phyloP scores from a whole-genome alignment of 2,329 filamentous ascomycete genomes.

The Neoascochyta sp. region DNA sequence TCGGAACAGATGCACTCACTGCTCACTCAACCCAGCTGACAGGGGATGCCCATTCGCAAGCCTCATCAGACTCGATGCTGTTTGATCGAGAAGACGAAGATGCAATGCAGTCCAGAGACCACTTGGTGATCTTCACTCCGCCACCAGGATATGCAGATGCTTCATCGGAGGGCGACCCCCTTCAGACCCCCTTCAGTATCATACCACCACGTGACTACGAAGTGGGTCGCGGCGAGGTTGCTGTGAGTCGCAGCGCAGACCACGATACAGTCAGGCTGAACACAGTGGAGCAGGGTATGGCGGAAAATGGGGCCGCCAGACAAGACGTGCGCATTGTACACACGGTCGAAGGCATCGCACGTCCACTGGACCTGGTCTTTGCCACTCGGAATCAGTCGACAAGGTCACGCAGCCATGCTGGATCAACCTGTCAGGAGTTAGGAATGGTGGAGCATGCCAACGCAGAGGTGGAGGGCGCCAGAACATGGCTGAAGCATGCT shows the following conservation, averaged over 20 bases:
- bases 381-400: slow-evolving; percentile 7
- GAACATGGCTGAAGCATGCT: slow-evolving; percentile 8
- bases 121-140: slow-evolving; percentile 4
- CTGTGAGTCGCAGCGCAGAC: too few species aligned
- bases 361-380: slow-evolving; percentile 20
- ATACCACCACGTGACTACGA: too few species aligned
- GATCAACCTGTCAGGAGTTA: too few species aligned
- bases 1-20: slow-evolving; percentile 36
- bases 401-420: too few species aligned
- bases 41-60: slow-evolving; percentile 8
- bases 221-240: too few species aligned
- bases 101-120: slow-evolving; percentile 6
- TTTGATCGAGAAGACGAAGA: slow-evolving; percentile 27
- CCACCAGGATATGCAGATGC: too few species aligned
- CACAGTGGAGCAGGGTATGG: too few species aligned
- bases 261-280: too few species aligned
- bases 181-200: too few species aligned
- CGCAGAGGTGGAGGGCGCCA: slow-evolving; percentile 11
- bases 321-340: slow-evolving; percentile 22
- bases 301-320: too few species aligned
- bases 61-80: slow-evolving; percentile 36
- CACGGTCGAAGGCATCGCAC: slow-evolving; percentile 9
- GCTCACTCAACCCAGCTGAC: slow-evolving; percentile 13
- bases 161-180: too few species aligned
- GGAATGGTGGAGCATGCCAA: slow-evolving; percentile 9